phyloP scores from a whole-genome alignment of 495 filamentous ascomycete genomes.

The Penicillium goetzii region DNA sequence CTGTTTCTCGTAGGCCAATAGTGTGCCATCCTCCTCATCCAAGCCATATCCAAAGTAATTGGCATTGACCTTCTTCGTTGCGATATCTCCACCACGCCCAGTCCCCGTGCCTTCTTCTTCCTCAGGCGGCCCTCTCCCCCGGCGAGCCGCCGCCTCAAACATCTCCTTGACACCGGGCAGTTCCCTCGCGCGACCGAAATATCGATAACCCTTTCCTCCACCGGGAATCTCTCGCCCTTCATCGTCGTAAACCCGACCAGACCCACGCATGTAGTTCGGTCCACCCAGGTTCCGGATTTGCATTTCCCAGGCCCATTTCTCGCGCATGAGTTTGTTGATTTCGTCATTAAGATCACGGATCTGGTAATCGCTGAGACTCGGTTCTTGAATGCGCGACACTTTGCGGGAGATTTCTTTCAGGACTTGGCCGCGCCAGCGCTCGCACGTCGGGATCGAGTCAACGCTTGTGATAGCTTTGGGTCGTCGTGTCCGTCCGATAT shows the following conservation, averaged over 20 bases:
- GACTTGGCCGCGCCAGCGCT: constrained; percentile 98
- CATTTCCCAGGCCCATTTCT: constrained; percentile 98
- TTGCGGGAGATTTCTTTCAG: constrained; percentile 97
- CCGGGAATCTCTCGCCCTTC: constrained; percentile 89
- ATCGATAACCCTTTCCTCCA: constrained; percentile 86
- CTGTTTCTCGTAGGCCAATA: constrained; percentile 78
- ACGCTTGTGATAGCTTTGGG: constrained; percentile 88
- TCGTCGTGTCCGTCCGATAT: constrained; percentile 84
- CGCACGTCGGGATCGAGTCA: constrained; percentile 80
- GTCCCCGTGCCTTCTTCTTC: constrained; percentile 61
- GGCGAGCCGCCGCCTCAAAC: constrained; percentile 74
- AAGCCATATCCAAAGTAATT: constrained; percentile 95
- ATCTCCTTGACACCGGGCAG: constrained; percentile 95
- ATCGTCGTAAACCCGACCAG: constrained; percentile 84
- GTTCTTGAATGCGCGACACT: constrained; percentile 91
- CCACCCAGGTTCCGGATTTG: constrained; percentile 93
- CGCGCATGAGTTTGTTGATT: constrained; percentile 98
- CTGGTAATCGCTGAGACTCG: constrained; percentile 87
- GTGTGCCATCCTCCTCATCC: constrained; percentile 86
- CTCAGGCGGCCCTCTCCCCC: constrained; percentile 59
- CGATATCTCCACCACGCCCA: constrained; percentile 70
- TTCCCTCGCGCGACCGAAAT: constrained; percentile 90
- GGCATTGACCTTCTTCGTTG: constrained; percentile 82
- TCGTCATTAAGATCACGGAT: constrained; percentile 98
- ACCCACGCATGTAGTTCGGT: constrained; percentile 96